A percentile compares a stretch with the other conserved stretches of the same genome.
Conservation (phyloP, 1,284 basidiomycete genomes). For the Sanghuangporus baumii region DNA sequence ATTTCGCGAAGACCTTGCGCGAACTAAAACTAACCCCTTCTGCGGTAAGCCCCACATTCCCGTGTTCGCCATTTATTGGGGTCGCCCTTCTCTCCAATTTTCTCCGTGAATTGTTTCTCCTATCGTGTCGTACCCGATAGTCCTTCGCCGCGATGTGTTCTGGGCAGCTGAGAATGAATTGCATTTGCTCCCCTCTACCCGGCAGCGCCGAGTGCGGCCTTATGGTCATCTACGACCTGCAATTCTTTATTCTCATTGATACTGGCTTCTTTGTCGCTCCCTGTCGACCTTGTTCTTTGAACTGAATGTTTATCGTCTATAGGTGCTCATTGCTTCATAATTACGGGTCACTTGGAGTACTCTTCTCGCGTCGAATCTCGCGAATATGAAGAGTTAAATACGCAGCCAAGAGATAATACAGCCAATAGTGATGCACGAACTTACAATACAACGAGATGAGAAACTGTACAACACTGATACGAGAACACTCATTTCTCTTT, state of each 20-base stretch:
- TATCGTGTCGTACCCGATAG: neutral
- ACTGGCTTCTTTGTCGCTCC: neutral
- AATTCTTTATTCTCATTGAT: neutral
- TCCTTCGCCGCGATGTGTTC: neutral
- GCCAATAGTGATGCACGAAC: neutral
- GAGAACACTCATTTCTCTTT: no score
- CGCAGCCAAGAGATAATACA: neutral
- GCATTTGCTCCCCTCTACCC: neutral
- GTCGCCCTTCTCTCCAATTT: neutral
- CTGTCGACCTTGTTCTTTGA: neutral
- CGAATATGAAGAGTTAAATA: neutral
- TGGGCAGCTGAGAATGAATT: neutral
- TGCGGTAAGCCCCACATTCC: constrained; percentile 44
- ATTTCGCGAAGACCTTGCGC: constrained; percentile 63
- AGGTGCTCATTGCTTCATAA: constrained; percentile 52
- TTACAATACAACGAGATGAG: no score
- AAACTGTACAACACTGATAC: no score
- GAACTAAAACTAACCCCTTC: constrained; percentile 77
- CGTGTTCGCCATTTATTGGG: neutral
- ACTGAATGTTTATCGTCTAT: constrained; percentile 1
- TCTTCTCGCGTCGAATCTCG: neutral
- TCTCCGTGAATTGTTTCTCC: neutral
- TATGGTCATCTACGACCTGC: neutral
- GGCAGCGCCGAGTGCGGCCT: no score
- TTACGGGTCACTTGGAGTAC: constrained; percentile 1